Conservation (phyloP, 2,329 filamentous ascomycete genomes). For the Exophiala spinifera region DNA sequence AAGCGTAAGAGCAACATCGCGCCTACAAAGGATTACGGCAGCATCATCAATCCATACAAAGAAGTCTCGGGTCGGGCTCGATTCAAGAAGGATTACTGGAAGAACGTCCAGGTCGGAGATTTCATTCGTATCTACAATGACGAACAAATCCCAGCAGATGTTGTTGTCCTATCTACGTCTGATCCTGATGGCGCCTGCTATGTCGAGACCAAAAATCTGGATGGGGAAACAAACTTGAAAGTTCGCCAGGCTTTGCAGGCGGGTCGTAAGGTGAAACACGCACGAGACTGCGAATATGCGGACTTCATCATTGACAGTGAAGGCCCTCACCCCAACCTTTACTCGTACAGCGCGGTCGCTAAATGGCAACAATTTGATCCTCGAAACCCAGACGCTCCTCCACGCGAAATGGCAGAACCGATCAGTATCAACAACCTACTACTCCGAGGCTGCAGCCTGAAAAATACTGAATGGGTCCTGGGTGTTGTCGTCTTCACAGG, state of each 20-base stretch:
- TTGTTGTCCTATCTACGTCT: conserved; percentile 88
- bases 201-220: conserved; percentile 95
- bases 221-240: conserved; percentile 96
- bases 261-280: conserved; percentile 77
- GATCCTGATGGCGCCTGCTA: conserved; percentile 94
- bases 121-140: conserved; percentile 96
- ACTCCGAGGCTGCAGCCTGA: conserved; percentile 85
- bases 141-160: conserved; percentile 89
- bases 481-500: conserved; percentile 93
- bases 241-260: conserved; percentile 87
- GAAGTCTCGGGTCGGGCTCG: conserved; percentile 67
- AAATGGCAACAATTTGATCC: conserved; percentile 76
- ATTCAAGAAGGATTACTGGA: conserved; percentile 94
- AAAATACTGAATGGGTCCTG: conserved; percentile 94
- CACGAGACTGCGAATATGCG: conserved; percentile 84
- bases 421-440: conserved; percentile 94
- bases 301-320: conserved; percentile 90
- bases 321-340: conserved; percentile 85
- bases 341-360: conserved; percentile 88
- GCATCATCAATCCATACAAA: conserved; percentile 69
- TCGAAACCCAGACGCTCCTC: conserved; percentile 59
- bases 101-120: conserved; percentile 90
- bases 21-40: conserved; percentile 59
- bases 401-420: conserved; percentile 81
- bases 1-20: conserved; percentile 26